A percentile compares a stretch with the other conserved stretches of the same genome.
Evolutionary conservation across 495 filamentous ascomycete genomes (phyloP).

Genomic region (Penicillium goetzii): DNA sequence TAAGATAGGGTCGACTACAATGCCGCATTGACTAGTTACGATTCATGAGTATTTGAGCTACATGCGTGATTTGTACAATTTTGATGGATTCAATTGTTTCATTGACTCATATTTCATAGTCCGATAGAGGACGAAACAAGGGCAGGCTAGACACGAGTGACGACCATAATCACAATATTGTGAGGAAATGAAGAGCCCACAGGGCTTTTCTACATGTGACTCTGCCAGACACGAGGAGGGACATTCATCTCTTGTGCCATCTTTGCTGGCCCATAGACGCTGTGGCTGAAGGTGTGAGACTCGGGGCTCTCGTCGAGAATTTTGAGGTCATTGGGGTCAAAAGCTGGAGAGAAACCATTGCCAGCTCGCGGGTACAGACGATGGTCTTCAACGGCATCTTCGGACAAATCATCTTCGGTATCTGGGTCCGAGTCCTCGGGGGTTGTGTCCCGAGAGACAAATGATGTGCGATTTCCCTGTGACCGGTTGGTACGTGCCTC

Average conservation of each 20-base stretch:
- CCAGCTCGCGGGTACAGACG: constrained; percentile 70
- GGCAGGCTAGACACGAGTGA: not conserved
- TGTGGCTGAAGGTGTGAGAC: constrained; percentile 51
- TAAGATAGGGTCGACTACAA: constrained; percentile 9
- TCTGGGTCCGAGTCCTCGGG: constrained; percentile 14
- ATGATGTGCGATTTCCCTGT: not conserved
- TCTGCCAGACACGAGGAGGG: not conserved
- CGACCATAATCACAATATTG: not conserved
- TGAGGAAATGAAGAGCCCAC: not conserved
- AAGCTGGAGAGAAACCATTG: constrained; percentile 48
- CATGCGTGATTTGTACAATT: not conserved
- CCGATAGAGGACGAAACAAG: not conserved
- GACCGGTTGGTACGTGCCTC: not conserved
- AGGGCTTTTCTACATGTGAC: not conserved
- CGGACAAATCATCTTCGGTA: constrained; percentile 34
- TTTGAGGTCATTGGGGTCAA: constrained; percentile 41
- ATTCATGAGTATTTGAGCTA: not conserved
- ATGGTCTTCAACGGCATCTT: constrained; percentile 50
- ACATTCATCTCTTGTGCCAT: not conserved
- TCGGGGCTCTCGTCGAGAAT: constrained; percentile 49
- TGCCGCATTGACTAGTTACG: not conserved
- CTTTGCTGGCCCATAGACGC: constrained; percentile 32
- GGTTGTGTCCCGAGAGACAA: constrained; percentile 2
- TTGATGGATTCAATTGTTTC: not conserved
- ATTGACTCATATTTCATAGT: not conserved